Evolutionary conservation across 805 yeast genomes (phyloP).

Genomic region (Wickerhamiella shivajii): DNA sequence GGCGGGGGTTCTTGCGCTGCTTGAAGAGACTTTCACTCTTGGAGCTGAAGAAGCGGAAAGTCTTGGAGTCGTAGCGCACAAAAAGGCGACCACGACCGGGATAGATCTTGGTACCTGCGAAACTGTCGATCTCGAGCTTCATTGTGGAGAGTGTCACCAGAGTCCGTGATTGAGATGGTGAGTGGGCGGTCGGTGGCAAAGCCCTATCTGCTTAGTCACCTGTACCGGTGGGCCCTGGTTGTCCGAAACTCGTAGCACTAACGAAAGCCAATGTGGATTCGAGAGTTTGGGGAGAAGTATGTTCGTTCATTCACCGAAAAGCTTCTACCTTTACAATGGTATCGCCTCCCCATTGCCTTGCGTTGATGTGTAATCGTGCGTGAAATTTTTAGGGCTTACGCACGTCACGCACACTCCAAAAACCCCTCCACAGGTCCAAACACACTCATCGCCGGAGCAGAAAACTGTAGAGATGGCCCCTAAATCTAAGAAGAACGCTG

Average conservation of each 20-base stretch:
- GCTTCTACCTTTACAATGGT: too few species aligned
- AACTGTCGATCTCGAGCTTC: slow-evolving; percentile 99
- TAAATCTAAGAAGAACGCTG: slow-evolving; percentile 75
- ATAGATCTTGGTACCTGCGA: slow-evolving; percentile 98
- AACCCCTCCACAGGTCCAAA: not conserved
- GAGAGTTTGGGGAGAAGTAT: too few species aligned
- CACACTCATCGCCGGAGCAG: slow-evolving; percentile 59
- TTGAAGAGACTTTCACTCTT: slow-evolving; percentile 96
- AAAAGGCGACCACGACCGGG: slow-evolving; percentile 99
- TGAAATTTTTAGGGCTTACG: slow-evolving; percentile 9
- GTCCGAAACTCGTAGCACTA: too few species aligned
- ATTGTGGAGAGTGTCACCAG: slow-evolving; percentile 29
- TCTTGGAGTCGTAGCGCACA: slow-evolving; percentile 99
- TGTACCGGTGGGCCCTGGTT: not conserved
- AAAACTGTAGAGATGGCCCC: slow-evolving; percentile 99
- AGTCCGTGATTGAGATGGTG: slow-evolving; percentile 5
- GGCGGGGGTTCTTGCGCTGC: slow-evolving; percentile 99
- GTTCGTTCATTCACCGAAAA: too few species aligned
- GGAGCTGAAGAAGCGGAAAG: slow-evolving; percentile 98
- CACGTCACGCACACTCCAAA: slow-evolving; percentile 1
- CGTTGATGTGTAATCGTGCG: too few species aligned
- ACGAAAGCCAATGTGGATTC: too few species aligned
- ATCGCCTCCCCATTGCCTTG: too few species aligned
- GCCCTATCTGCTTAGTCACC: not conserved
- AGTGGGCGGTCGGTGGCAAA: not conserved